Percentiles rank a stretch among this genome's conserved stretches.
Conservation (phyloP, 148 eudicot species). For the Vaccinium corymbosum region DNA sequence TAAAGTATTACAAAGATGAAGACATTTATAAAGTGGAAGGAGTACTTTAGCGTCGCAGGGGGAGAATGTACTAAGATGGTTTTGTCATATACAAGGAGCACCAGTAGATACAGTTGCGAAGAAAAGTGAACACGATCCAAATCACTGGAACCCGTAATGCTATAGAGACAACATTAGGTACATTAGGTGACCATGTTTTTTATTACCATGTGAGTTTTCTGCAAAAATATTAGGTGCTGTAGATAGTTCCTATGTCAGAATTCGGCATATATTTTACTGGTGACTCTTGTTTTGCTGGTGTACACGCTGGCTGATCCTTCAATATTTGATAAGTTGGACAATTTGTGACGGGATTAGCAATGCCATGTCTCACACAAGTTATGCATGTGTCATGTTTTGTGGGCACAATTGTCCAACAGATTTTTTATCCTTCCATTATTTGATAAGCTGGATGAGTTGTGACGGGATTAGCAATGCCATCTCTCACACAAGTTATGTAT, state of each 20-base stretch:
- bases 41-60: background rate
- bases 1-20: background rate
- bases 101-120: background rate
- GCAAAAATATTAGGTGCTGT: too few species aligned
- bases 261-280: background rate
- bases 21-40: background rate
- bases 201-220: background rate
- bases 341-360: too few species aligned
- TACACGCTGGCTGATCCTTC: too few species aligned
- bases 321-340: too few species aligned
- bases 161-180: background rate
- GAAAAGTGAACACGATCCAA: background rate
- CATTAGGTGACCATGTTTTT: background rate
- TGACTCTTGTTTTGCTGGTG: background rate
- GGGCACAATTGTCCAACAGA: too few species aligned
- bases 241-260: too few species aligned
- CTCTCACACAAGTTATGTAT: background rate
- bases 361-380: too few species aligned
- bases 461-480: background rate
- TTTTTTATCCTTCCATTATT: background rate
- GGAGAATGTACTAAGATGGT: background rate
- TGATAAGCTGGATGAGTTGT: background rate
- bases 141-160: background rate
- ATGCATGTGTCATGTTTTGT: too few species aligned
- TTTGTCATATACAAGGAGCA: too few species aligned